Evolutionary conservation across 1,284 basidiomycete species (phyloP).

Genomic region (Boletus mariae): DNA sequence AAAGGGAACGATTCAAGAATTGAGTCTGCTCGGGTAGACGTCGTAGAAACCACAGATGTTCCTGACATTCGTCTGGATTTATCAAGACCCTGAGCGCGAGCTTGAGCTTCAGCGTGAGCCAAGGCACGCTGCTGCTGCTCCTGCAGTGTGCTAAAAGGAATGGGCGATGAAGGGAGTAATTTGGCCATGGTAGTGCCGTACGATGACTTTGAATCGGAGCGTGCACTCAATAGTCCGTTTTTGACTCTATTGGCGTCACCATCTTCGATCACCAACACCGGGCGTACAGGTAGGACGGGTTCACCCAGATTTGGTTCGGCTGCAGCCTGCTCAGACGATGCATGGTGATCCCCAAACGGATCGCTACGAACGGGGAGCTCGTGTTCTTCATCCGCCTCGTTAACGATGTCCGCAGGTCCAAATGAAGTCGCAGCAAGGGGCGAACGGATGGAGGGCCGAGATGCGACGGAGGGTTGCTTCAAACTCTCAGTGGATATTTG

Average conservation of each 20-base stretch:
- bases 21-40: slow-evolving; percentile 72
- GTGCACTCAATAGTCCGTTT: slow-evolving; percentile 43
- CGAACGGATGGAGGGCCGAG: slow-evolving; percentile 50
- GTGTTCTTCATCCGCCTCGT: slow-evolving; percentile 49
- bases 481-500: slow-evolving; percentile 36
- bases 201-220: slow-evolving; percentile 40
- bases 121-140: slow-evolving; percentile 61
- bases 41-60: slow-evolving; percentile 59
- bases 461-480: slow-evolving; percentile 36
- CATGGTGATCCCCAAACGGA: slow-evolving; percentile 65
- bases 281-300: slow-evolving; percentile 48
- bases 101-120: slow-evolving; percentile 53
- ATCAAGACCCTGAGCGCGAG: slow-evolving; percentile 50
- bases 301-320: slow-evolving; percentile 34
- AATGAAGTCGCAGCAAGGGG: slow-evolving; percentile 71
- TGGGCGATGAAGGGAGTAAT: slow-evolving; percentile 46
- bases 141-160: slow-evolving; percentile 41
- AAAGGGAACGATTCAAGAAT: slow-evolving; percentile 82
- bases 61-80: slow-evolving; percentile 52
- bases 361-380: slow-evolving; percentile 37
- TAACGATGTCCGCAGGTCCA: slow-evolving; percentile 61
- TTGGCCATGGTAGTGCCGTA: slow-evolving; percentile 61
- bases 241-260: slow-evolving; percentile 62
- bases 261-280: slow-evolving; percentile 60
- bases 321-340: slow-evolving; percentile 41